Evolutionary conservation across 2,329 filamentous ascomycete species (phyloP).

Genomic region (Cucurbitaria berberidis): DNA sequence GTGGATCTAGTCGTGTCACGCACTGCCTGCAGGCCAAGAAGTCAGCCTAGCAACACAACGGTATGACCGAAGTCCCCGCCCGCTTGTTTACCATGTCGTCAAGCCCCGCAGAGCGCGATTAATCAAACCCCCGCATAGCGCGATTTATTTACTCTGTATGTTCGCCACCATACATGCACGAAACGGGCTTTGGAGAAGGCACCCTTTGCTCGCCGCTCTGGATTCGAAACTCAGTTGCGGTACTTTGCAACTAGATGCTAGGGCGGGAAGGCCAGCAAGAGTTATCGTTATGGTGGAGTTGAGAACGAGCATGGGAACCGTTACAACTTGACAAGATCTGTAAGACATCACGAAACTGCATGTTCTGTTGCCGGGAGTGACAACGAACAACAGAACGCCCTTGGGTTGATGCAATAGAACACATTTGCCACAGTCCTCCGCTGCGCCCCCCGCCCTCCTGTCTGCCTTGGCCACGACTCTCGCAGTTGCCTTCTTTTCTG

Average conservation of each 20-base stretch:
- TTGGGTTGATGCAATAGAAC: background rate
- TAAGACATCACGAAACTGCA: background rate
- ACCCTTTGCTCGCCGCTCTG: background rate
- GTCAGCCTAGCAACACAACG: background rate
- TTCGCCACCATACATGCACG: background rate
- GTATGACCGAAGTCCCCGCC: no score
- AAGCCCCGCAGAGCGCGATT: background rate
- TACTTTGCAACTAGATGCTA: background rate
- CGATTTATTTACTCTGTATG: background rate
- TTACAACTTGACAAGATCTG: background rate
- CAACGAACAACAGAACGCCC: background rate
- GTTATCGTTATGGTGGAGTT: background rate
- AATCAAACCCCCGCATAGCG: background rate
- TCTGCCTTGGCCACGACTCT: background rate
- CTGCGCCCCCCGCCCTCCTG: background rate
- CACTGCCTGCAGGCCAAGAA: background rate
- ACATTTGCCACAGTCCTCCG: background rate
- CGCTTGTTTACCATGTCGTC: background rate
- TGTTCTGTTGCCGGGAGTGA: background rate
- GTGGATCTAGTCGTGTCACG: background rate
- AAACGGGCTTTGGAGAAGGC: background rate
- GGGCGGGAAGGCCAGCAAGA: background rate
- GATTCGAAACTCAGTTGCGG: background rate
- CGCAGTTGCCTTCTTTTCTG: slow-evolving; percentile 1
- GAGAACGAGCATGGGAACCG: background rate